Evolutionary conservation across 2,329 filamentous ascomycete genomes (phyloP).

Genomic region (Diaporthe amygdali): DNA sequence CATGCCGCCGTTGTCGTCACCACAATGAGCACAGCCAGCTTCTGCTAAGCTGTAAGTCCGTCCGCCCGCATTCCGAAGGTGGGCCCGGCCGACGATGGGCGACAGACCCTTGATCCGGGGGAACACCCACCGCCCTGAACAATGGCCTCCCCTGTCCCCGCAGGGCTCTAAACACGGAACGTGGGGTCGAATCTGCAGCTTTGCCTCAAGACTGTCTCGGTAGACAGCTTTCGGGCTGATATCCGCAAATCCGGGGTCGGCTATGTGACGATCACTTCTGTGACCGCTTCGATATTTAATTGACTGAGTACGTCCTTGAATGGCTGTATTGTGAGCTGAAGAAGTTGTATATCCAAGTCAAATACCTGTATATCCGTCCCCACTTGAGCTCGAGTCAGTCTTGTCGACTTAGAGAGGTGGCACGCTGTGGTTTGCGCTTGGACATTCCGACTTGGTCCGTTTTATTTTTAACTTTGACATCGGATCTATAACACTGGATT

Average conservation of each 20-base stretch:
- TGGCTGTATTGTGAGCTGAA: background rate
- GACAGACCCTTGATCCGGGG: background rate
- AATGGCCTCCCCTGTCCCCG: background rate
- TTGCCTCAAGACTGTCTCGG: background rate
- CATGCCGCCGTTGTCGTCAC: background rate
- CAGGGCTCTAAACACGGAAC: background rate
- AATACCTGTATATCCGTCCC: background rate
- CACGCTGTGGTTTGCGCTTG: background rate
- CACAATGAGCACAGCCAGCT: no score
- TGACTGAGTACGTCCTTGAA: background rate
- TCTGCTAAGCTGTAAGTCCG: background rate
- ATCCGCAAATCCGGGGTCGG: constrained; percentile 5
- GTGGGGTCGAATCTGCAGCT: constrained; percentile 1
- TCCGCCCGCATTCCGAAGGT: constrained; percentile 11
- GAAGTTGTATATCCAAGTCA: background rate
- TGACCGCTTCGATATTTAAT: background rate
- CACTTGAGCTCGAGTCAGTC: background rate
- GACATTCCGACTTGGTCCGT: background rate
- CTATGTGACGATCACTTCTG: background rate
- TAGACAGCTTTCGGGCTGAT: background rate
- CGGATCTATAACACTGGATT: background rate
- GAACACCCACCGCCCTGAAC: background rate
- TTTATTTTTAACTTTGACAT: background rate
- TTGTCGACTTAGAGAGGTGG: background rate
- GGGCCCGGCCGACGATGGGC: background rate